These are phyloP conservation scores for Porphyrellus sp. DNA, from an alignment of 1,284 basidiomycete genomes.

Conservation along the genomic window DNA sequence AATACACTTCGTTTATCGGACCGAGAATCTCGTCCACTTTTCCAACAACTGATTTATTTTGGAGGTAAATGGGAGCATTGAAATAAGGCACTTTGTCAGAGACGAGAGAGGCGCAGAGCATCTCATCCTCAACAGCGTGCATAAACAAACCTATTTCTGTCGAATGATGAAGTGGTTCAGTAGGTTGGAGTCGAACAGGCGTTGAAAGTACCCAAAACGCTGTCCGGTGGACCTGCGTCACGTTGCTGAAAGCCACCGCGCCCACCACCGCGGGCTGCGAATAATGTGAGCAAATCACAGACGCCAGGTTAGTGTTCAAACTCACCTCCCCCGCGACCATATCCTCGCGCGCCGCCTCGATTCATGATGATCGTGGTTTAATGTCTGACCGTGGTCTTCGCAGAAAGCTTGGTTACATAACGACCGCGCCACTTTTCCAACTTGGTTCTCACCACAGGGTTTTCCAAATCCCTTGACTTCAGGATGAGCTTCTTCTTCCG, in stretches of 20 bases:
- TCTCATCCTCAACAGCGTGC: conserved; percentile 97
- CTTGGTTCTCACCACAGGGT: too few relatives aligned
- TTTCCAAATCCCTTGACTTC: neutral
- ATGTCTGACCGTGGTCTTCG: too few relatives aligned
- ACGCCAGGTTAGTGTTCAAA: neutral
- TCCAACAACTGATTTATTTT: conserved; percentile 95
- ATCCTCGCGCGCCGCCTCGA: conserved; percentile 47
- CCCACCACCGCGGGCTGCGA: conserved; percentile 50
- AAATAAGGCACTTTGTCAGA: conserved; percentile 96
- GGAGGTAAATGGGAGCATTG: conserved; percentile 98
- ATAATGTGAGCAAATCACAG: conserved; percentile 10
- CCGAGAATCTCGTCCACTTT: conserved; percentile 97
- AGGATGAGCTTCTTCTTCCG: conserved; percentile 36
- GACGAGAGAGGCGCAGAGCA: conserved; percentile 89
- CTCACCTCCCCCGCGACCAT: conserved; percentile 44
- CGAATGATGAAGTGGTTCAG: conserved; percentile 1
- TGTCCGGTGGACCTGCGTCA: conserved; percentile 81
- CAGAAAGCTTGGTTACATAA: conserved; percentile 16
- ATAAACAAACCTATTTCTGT: conserved; percentile 86
- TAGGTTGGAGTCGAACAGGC: neutral
- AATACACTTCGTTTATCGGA: conserved; percentile 98
- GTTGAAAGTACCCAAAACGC: conserved; percentile 63
- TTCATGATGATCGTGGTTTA: conserved; percentile 41
- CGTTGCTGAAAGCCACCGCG: conserved; percentile 69
- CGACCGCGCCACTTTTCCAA: neutral